Percentiles rank a stretch among this genome's conserved stretches.
These are phyloP conservation scores for Urtica urens DNA, from an alignment of 306 rosid genomes.

Conservation along the genomic window DNA sequence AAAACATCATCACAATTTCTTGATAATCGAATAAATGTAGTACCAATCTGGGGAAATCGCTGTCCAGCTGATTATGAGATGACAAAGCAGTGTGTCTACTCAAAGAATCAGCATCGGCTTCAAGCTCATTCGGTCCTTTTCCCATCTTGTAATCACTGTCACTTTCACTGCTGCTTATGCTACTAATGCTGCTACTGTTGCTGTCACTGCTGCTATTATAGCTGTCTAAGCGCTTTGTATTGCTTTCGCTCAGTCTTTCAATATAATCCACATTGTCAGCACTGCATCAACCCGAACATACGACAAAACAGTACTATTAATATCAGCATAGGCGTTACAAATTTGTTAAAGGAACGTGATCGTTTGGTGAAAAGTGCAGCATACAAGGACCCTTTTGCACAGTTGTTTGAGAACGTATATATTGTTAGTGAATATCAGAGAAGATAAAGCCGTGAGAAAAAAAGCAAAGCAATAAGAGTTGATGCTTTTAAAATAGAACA, in stretches of 20 bases:
- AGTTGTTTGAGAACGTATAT: no score
- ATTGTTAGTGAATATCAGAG: no score
- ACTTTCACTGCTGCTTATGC: conserved; percentile 83
- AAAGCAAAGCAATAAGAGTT: not conserved
- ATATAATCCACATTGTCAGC: conserved; percentile 55
- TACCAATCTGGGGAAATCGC: conserved; percentile 73
- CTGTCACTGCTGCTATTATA: conserved; percentile 93
- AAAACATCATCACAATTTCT: not conserved
- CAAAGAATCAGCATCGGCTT: conserved; percentile 98
- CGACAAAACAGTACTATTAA: not conserved
- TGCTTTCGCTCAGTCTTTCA: conserved; percentile 64
- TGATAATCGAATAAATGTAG: conserved; percentile 2
- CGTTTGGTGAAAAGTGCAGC: not conserved
- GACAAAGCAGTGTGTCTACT: conserved; percentile 71
- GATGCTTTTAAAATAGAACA: no score
- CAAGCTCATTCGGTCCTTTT: conserved; percentile 71
- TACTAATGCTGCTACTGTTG: conserved; percentile 85
- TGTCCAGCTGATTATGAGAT: conserved; percentile 51
- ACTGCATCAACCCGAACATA: conserved; percentile 46
- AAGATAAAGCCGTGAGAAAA: not conserved
- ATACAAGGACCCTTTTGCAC: not conserved
- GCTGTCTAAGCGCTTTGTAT: conserved; percentile 44
- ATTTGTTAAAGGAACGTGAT: not conserved
- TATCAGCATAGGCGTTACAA: not conserved
- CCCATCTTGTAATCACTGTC: conserved; percentile 71